Conservation (phyloP, 805 yeast genomes). For the Yarrowia sp. region DNA sequence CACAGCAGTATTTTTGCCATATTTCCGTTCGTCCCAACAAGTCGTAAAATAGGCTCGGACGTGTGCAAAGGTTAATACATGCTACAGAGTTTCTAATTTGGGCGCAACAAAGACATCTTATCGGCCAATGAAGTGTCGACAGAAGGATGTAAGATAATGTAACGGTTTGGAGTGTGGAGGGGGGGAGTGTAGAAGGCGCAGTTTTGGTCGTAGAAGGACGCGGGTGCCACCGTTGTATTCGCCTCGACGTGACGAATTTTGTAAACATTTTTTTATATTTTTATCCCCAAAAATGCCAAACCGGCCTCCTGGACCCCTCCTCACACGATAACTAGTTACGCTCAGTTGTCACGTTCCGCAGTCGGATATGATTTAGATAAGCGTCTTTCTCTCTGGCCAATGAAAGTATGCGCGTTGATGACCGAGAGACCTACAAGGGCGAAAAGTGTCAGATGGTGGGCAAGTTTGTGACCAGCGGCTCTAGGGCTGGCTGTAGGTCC, state of each 20-base stretch:
- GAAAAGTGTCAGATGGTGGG: too few relatives aligned
- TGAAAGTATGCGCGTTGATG: background rate
- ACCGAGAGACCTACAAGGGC: too few relatives aligned
- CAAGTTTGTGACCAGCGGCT: too few relatives aligned
- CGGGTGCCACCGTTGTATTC: too few relatives aligned
- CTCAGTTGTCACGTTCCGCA: slow-evolving; percentile 16
- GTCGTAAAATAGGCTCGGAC: background rate
- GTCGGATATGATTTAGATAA: slow-evolving; percentile 22
- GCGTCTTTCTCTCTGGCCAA: background rate
- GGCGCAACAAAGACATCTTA: slow-evolving; percentile 24
- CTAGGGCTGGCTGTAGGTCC: too few relatives aligned
- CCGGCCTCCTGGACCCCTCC: background rate
- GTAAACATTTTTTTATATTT: background rate
- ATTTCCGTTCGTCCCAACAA: background rate
- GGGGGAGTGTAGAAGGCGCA: background rate
- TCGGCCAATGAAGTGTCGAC: slow-evolving; percentile 25
- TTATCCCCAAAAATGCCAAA: background rate
- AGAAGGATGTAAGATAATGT: slow-evolving; percentile 24
- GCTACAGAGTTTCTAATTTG: slow-evolving; percentile 22
- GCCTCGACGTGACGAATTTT: background rate
- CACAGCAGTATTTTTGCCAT: too few relatives aligned
- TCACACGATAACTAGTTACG: background rate
- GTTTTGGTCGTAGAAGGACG: background rate
- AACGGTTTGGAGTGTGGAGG: background rate
- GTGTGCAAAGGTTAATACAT: background rate